phyloP scores from a whole-genome alignment of 306 rosid genomes.

The Dryas alaskensis region DNA sequence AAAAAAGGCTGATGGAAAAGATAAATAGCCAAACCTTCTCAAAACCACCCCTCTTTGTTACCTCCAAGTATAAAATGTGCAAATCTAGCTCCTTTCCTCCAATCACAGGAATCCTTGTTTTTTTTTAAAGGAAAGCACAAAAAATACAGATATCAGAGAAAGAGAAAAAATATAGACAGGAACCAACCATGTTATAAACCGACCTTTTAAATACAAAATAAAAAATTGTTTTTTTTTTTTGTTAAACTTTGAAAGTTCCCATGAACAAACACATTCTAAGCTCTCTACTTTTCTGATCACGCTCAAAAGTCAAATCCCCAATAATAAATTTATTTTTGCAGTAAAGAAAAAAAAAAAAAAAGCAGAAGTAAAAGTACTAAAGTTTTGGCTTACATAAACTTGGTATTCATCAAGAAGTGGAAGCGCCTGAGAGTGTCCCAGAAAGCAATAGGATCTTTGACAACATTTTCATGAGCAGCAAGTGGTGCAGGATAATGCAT shows the following conservation, averaged over 20 bases:
- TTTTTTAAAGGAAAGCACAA: not conserved
- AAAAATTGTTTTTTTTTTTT: no score
- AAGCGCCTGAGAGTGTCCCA: slow-evolving; percentile 92
- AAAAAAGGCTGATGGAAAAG: not conserved
- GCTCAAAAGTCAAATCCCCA: slow-evolving; percentile 2
- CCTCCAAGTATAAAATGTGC: slow-evolving; percentile 84
- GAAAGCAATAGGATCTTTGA: slow-evolving; percentile 45
- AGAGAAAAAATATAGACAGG: no score
- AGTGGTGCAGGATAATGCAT: slow-evolving; percentile 65
- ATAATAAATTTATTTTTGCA: not conserved
- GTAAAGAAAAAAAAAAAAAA: not conserved
- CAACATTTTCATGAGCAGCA: slow-evolving; percentile 62
- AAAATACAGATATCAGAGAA: slow-evolving; percentile 2
- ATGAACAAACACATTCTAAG: no score
- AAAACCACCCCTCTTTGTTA: slow-evolving; percentile 81
- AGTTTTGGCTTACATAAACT: slow-evolving; percentile 60
- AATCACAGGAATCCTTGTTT: slow-evolving; percentile 86
- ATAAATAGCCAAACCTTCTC: slow-evolving; percentile 56
- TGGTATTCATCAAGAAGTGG: slow-evolving; percentile 73
- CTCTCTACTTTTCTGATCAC: not conserved
- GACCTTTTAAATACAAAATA: no score
- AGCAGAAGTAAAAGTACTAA: not conserved
- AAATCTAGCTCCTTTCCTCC: slow-evolving; percentile 96
- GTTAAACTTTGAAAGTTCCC: no score
- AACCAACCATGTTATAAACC: no score